Conservation (phyloP, 2,329 filamentous ascomycete species). For the Pestalotiopsis sp. region DNA sequence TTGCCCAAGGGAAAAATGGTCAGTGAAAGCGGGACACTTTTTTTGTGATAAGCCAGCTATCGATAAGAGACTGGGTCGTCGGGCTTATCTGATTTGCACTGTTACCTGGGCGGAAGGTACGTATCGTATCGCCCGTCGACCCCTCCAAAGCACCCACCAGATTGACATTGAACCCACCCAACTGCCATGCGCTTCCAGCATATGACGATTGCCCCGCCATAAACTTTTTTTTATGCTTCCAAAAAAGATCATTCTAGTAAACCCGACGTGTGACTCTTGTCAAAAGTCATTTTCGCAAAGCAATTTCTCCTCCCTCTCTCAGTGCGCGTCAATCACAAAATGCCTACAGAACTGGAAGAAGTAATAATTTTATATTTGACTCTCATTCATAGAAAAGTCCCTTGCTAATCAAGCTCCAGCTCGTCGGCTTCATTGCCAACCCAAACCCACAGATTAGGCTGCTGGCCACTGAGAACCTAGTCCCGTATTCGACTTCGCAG, state of each 20-base stretch:
- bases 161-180: background rate
- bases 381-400: background rate
- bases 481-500: slow-evolving; percentile 77
- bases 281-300: background rate
- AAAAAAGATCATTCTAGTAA: background rate
- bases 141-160: background rate
- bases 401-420: slow-evolving; percentile 46
- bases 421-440: slow-evolving; percentile 91
- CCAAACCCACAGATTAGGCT: slow-evolving; percentile 89
- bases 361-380: slow-evolving; percentile 42
- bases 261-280: background rate
- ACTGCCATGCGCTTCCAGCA: background rate
- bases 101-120: background rate
- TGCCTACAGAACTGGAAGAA: slow-evolving; percentile 79
- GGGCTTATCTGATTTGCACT: background rate
- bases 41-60: background rate
- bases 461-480: slow-evolving; percentile 81
- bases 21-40: slow-evolving; percentile 2
- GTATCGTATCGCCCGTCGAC: background rate
- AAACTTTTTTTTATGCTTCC: slow-evolving; percentile 1
- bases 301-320: background rate
- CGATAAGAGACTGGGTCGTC: background rate
- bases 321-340: slow-evolving; percentile 38
- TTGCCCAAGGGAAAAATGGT: background rate
- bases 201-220: slow-evolving; percentile 7